Evolutionary conservation across 106 monocot species (phyloP), one percentile per base, ranked within the genome.

Genomic region (Dioscorea zingiberensis): DNA sequence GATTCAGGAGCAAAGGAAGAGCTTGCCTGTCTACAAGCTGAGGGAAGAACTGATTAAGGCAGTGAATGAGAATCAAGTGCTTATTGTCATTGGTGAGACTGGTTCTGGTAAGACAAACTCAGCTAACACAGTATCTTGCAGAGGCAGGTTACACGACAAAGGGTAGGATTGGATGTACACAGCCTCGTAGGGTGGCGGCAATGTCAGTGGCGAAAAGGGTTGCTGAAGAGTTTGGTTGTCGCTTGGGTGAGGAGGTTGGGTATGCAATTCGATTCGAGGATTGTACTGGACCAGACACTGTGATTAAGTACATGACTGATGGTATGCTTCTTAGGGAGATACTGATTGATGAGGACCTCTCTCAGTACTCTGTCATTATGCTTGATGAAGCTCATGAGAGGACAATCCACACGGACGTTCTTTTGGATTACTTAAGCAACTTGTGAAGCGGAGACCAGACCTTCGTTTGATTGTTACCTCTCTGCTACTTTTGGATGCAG

Each of bases 341-440:
- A 63, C 71, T 94, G 69, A 77, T 94, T 25, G 94, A 94, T 74
- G 94, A 94, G 23, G 90, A 62, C 49, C 77, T 94, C 18, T 90
- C 87, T 1, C 89, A 94, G 84, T 94, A 94, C 62, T 94, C 94
- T 45, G 90, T 94, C 51, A 49, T 94, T 30, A 94, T 94, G 94
- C 81, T 94, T 25, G 94, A 94, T 74, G 94, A 94, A 71, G 94
- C 94, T 67, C 94, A 94, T 72, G 94, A 94, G 67, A 94, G 94
- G 73, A 94, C 94, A 15, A 94, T 94, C 28, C 76, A 82, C 62
- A 94, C 94, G 0, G 94, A 94, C 69, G 94, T 94, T 32, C 82
- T 94, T 6, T 94, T 94, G 79, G 94, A 90, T 14, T 76, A 90
- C 64, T 69, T 94, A 22, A 94, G 90, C 24, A 90, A 24, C 84